Conservation (phyloP, 2,329 filamentous ascomycete species). For the Nannizziopsis barbatae region DNA sequence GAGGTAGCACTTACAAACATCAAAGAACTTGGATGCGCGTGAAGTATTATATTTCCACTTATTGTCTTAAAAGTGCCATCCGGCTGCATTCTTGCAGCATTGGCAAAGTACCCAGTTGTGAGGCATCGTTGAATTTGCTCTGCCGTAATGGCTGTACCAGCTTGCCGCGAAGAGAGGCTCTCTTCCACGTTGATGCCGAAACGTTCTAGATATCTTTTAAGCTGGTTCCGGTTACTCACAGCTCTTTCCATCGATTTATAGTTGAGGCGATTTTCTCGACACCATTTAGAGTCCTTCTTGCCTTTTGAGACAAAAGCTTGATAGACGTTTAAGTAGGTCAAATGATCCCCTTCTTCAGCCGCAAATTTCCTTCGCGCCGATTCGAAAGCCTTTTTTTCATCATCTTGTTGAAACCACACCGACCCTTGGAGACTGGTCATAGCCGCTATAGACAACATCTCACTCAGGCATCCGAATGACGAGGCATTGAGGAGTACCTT, state of each 20-base stretch:
- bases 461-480: slow-evolving; percentile 65
- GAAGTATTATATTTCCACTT: slow-evolving; percentile 62
- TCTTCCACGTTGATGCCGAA: slow-evolving; percentile 65
- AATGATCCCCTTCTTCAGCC: slow-evolving; percentile 83
- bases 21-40: slow-evolving; percentile 82
- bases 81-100: slow-evolving; percentile 85
- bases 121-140: slow-evolving; percentile 76
- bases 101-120: slow-evolving; percentile 81
- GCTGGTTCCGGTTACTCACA: slow-evolving; percentile 73
- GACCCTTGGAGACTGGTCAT: slow-evolving; percentile 81
- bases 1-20: slow-evolving; percentile 56
- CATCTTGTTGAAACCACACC: slow-evolving; percentile 65
- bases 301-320: slow-evolving; percentile 75
- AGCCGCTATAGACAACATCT: slow-evolving; percentile 82
- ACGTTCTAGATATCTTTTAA: slow-evolving; percentile 75
- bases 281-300: slow-evolving; percentile 74
- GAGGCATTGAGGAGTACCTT: slow-evolving; percentile 69
- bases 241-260: slow-evolving; percentile 73
- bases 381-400: slow-evolving; percentile 64
- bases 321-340: slow-evolving; percentile 89
- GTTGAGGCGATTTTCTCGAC: slow-evolving; percentile 75
- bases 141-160: slow-evolving; percentile 39
- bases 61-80: slow-evolving; percentile 84
- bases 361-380: slow-evolving; percentile 69
- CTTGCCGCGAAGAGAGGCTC: slow-evolving; percentile 32